phyloP scores from a whole-genome alignment of 805 yeast genomes.

The Pichia gijzeniarum region DNA sequence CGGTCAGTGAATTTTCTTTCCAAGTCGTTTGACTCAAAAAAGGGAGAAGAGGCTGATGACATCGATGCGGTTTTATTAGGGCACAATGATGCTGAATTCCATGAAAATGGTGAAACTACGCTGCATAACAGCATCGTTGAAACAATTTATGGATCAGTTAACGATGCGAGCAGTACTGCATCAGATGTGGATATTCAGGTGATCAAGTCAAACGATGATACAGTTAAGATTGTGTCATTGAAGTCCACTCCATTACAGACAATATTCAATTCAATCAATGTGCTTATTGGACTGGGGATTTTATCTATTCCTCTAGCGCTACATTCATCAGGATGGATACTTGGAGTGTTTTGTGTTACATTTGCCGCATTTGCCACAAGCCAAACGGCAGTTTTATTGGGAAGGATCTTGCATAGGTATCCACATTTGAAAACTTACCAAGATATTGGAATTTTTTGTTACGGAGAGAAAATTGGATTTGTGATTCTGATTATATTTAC shows the following conservation, averaged over 20 bases:
- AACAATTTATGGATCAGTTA: background rate
- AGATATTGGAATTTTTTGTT: slow-evolving; percentile 47
- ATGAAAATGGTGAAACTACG: background rate
- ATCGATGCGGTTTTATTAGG: background rate
- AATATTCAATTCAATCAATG: slow-evolving; percentile 69
- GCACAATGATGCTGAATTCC: background rate
- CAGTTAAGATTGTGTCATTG: slow-evolving; percentile 21
- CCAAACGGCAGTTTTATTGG: slow-evolving; percentile 49
- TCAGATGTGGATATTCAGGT: background rate
- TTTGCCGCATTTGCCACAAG: slow-evolving; percentile 44
- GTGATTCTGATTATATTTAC: slow-evolving; percentile 45
- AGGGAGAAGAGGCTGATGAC: background rate
- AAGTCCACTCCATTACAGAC: slow-evolving; percentile 69
- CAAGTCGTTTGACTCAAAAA: slow-evolving; percentile 16
- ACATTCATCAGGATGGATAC: slow-evolving; percentile 59
- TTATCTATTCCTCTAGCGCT: slow-evolving; percentile 68
- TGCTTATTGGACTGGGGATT: slow-evolving; percentile 69
- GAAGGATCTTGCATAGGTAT: slow-evolving; percentile 38
- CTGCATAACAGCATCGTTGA: background rate
- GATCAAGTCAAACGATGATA: slow-evolving; percentile 1
- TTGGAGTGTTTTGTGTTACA: slow-evolving; percentile 39
- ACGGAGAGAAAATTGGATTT: slow-evolving; percentile 39
- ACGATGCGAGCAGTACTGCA: background rate
- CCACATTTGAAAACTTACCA: slow-evolving; percentile 46
- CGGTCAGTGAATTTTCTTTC: slow-evolving; percentile 28